Evolutionary conservation across 768 basidiomycete species (phyloP).

Genomic region (Rhizopogon salebrosus): DNA sequence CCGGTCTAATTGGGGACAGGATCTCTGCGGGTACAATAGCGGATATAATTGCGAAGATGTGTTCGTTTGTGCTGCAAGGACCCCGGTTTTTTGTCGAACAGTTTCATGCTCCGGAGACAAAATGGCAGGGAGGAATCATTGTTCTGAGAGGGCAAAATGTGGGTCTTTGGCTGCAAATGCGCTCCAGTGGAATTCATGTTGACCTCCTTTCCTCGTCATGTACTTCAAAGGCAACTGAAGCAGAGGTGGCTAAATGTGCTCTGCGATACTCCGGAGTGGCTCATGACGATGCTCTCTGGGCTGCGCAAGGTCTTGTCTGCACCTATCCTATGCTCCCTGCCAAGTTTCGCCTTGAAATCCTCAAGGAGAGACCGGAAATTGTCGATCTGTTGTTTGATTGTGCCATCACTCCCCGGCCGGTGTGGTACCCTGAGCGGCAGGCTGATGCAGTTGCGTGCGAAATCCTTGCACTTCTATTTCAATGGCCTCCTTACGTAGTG

Average conservation of each 20-base stretch:
- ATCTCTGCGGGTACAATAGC: constrained; percentile 15
- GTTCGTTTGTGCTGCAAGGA: constrained; percentile 19
- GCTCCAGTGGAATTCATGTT: background rate
- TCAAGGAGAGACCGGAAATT: constrained; percentile 9
- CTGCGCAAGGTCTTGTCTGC: constrained; percentile 9
- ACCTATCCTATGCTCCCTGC: constrained; percentile 1
- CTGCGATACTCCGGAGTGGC: constrained; percentile 25
- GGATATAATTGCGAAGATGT: constrained; percentile 19
- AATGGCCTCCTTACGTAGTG: constrained; percentile 10
- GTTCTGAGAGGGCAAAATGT: constrained; percentile 3
- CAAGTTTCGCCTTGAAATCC: constrained; percentile 9
- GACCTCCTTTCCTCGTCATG: background rate
- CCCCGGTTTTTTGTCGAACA: constrained; percentile 17
- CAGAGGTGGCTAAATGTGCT: constrained; percentile 14
- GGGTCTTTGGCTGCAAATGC: background rate
- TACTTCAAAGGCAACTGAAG: background rate
- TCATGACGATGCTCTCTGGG: constrained; percentile 9
- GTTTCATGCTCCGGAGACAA: constrained; percentile 10
- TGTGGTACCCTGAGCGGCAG: constrained; percentile 26
- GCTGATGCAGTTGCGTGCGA: constrained; percentile 19
- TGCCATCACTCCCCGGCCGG: constrained; percentile 14
- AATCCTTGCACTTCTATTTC: constrained; percentile 18
- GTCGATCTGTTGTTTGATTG: constrained; percentile 15
- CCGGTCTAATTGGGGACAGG: constrained; percentile 16
- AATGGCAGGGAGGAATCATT: constrained; percentile 5